Base-by-base conservation (phyloP, 129 eudicot species). In the Helichrysum umbraculigerum region DNA sequence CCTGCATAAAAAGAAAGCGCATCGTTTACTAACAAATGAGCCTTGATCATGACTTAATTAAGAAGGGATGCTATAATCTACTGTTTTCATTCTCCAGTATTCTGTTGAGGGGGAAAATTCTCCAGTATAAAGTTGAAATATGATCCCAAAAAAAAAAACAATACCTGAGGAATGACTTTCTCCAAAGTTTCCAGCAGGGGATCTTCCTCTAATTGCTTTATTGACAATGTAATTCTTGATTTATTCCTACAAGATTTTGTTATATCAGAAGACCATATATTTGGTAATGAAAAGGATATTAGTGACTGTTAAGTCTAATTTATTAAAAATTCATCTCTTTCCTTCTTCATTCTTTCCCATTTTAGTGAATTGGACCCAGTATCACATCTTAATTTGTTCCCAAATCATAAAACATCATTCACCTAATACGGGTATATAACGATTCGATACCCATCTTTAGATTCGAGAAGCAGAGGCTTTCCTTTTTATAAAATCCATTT, bases 131-230 rank as follows among this genome's bases (percentile, higher is more conserved):
- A 42, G 50, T 71, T 54, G 76, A 71, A 32, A 71, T 71, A 29
- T 71, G 34, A 33, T 32, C 34, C 34, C 28, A 25, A 25, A 25
- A 21, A 66, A 72, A 6, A 72, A 2, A 72, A 56, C 17, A 34
- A 75, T 51, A 94, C 99, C 96, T 87, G 91, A 77, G 90, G 96
- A 59, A 95, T 91, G 20, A 95, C 99, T 84, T 91, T 87, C 70
- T 95, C 99, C 81, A 91, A 80, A 34, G 97, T 95, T 81, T 95
- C 99, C 17, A 91, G 57, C 7, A 95, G 82, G 6, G 99, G 99
- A 80, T 95, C 99, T 89, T 95, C 97, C 83, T 91, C 96, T 57
- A 91, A 71, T 85, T 91, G 99, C 78, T 87, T 95, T 16, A 95
- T 87, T 28, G 99, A 95, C 92, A 95, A 66, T 42, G 89, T 84